Base-by-base conservation (phyloP, 805 yeast species). In the Kodamaea laetipori region DNA sequence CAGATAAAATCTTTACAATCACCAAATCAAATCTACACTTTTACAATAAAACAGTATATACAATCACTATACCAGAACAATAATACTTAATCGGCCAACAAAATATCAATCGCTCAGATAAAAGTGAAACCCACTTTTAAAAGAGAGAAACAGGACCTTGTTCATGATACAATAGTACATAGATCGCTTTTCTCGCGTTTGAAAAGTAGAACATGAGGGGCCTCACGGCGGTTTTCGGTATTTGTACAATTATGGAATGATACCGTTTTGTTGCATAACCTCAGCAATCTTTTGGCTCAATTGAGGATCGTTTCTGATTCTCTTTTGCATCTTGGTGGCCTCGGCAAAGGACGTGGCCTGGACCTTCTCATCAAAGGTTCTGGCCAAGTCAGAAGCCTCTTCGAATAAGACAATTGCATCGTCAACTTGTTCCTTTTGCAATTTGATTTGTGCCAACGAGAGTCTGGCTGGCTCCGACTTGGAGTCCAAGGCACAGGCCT, bases 301-400 rank as follows among this genome's bases (percentile, higher is more conserved):
- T 18, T 75, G 66, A 32, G 88, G 87, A 60, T 86, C 94, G 41
- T 75, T 67, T 67, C 76, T 81, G 55, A 94, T 80, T 60, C 84
- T 81, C 60, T 82, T 70, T 75, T 94, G 99, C 71, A 90, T 81
- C 65, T 86, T 86, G 39, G 96, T 82, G 51, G 97, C 97, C 70
- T 89, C 97, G 47, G 92, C 90, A 56, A 87, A 86, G 13, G 94
- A 84, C 50, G 89, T 82, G 44, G 96, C 94, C 71, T 89, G 97
- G 43, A 86, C 74, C 71, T 88, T 86, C 71, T 92, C 98, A 47
- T 84, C 89, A 40, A 80, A 74, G 39, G 86, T 78, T 77, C 98
- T 84, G 16, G 96, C 85, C 54, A 90, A 76, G 45, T 77, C 77
- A 43, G 94, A 82, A 47, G 92, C 84, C 59, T 83, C 86, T 70